Percentiles rank a stretch among this genome's conserved stretches.
These are phyloP conservation scores for Fusarium irregulare DNA, from an alignment of 2,329 filamentous ascomycete genomes.

Conservation along the genomic window DNA sequence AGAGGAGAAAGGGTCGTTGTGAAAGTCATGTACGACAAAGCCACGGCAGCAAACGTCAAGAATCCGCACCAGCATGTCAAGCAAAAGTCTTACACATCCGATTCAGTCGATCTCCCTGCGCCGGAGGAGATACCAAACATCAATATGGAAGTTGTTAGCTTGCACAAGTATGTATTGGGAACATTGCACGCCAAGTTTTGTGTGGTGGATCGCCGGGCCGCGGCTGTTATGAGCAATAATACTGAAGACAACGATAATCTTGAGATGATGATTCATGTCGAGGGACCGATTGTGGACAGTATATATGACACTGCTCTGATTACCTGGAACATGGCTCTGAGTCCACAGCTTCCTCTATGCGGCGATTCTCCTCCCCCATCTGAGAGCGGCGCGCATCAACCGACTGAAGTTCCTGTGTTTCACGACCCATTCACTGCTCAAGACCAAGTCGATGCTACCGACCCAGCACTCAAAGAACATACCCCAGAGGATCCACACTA, in stretches of 20 bases:
- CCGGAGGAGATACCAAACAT: slow-evolving; percentile 76
- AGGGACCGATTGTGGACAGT: slow-evolving; percentile 80
- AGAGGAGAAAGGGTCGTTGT: slow-evolving; percentile 70
- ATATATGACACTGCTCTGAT: slow-evolving; percentile 80
- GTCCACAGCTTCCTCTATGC: slow-evolving; percentile 23
- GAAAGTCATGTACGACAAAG: slow-evolving; percentile 81
- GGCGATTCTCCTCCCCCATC: not conserved
- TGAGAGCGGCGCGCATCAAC: slow-evolving; percentile 1
- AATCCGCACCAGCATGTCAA: slow-evolving; percentile 73
- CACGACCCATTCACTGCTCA: not conserved
- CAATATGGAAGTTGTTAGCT: slow-evolving; percentile 78
- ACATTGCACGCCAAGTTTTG: slow-evolving; percentile 85
- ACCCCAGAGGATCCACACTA: slow-evolving; percentile 71
- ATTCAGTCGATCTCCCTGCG: slow-evolving; percentile 69
- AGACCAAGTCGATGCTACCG: not conserved
- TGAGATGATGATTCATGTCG: slow-evolving; percentile 82
- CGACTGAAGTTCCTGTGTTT: not conserved
- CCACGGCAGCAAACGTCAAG: slow-evolving; percentile 70
- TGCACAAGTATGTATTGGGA: slow-evolving; percentile 75
- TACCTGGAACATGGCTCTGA: slow-evolving; percentile 73
- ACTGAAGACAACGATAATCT: slow-evolving; percentile 82
- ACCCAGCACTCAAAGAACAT: slow-evolving; percentile 61
- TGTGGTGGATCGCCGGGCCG: slow-evolving; percentile 78
- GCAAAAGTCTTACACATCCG: slow-evolving; percentile 67
- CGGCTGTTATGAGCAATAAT: slow-evolving; percentile 80